These are phyloP conservation scores for Erythrobasidium yunnanense DNA, from an alignment of 768 basidiomycete species.

Conservation along the genomic window DNA sequence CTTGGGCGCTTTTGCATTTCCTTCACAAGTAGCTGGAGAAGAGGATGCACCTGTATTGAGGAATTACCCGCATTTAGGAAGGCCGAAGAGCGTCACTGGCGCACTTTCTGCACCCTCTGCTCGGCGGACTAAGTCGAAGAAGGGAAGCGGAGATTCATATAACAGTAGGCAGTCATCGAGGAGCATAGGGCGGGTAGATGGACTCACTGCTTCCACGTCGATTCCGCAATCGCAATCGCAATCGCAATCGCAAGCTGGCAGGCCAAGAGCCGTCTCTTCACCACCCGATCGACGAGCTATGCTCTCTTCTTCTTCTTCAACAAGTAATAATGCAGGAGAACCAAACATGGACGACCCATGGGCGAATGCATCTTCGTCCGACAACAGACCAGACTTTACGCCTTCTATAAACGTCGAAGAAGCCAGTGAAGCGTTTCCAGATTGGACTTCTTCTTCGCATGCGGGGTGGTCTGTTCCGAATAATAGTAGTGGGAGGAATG, in stretches of 20 bases:
- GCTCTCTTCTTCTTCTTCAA: too few species aligned
- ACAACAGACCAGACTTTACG: neutral
- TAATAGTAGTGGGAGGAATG: neutral
- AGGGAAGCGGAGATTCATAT: neutral
- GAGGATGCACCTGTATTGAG: neutral
- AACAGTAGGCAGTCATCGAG: neutral
- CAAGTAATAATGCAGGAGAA: too few species aligned
- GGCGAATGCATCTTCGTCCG: neutral
- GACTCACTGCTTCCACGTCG: too few species aligned
- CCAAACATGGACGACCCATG: conserved; percentile 22
- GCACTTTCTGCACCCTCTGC: neutral
- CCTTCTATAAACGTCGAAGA: neutral
- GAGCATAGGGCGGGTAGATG: too few species aligned
- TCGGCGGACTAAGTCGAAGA: neutral
- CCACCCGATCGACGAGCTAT: too few species aligned
- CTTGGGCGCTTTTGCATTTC: conserved; percentile 17
- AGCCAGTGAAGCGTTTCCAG: conserved; percentile 1
- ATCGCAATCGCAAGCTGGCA: neutral
- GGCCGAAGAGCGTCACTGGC: neutral
- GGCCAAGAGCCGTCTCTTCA: too few species aligned
- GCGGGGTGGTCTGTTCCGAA: too few species aligned
- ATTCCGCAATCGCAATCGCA: neutral
- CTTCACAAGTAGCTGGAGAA: neutral
- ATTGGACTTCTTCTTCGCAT: too few species aligned
- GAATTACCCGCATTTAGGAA: neutral